Base-by-base conservation (phyloP, 2,329 filamentous ascomycete species). In the Periconia sp. region DNA sequence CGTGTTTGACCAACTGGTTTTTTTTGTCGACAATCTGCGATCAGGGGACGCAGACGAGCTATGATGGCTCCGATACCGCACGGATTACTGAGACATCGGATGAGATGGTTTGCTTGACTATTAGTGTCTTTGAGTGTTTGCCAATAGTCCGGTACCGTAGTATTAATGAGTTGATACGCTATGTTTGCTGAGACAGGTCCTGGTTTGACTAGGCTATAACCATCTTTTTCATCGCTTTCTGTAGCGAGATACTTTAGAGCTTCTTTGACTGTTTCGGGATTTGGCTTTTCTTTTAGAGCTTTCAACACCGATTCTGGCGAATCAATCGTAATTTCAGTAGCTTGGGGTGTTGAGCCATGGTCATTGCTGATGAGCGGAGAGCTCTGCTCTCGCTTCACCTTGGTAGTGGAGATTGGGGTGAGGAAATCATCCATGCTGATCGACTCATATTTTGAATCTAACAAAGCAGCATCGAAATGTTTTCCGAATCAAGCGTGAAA, bases 61-160 rank as follows among this genome's bases (percentile, higher is more conserved):
- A 92, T 71, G 27, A 92, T 69, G n/a, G 90, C 88, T 56, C 91
- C 93, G 31, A 96, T 72, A 0, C 92, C 92, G 2, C 87, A 81
- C 15, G 94, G 79, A 66, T 86, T 96, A 52, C 81, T 81, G 6
- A 99, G 76, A 65, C 86, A 90, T 54, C 75, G 71, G 1, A 90
- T 62, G 15, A 97, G 74, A 2, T 82, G 71, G 41, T 56, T 53
- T 20, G 52, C 41, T 17, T 66, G 55, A n/a, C 75, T 76, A 53
- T 83, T 81, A 27, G 60, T 54, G 40, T 63, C 54, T 37, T 78
- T 74, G 15, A 93, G 67, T 9, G 85, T 65, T 45, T 48, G 69
- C 93, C 94, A 97, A 73, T 93, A 96, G 67, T 92, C 90, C 1
- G 90, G 89, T 8, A 91, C 78, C 23, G 89, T 92, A 31, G 86